These are phyloP conservation scores for Funneliformis mosseae DNA, from an alignment of 192 early-diverging fungal species.

Conservation along the genomic window DNA sequence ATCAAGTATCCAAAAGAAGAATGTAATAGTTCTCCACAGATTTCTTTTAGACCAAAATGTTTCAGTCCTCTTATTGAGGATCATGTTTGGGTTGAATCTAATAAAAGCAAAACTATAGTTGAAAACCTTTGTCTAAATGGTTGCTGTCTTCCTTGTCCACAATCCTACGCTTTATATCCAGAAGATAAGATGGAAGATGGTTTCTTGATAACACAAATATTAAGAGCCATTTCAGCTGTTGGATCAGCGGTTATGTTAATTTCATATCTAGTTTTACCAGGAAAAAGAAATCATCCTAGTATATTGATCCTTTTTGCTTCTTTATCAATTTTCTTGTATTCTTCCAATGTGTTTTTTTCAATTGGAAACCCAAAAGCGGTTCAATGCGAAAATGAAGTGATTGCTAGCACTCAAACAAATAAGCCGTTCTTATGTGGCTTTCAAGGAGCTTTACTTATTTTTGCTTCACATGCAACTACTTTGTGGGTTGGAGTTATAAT, in stretches of 20 bases:
- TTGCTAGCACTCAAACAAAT: conserved; percentile 49
- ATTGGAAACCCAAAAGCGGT: conserved; percentile 45
- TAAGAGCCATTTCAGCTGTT: conserved; percentile 48
- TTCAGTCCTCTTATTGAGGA: background rate
- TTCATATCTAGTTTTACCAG: conserved; percentile 50
- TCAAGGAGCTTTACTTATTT: conserved; percentile 55
- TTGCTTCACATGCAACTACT: conserved; percentile 45
- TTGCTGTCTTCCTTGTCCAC: conserved; percentile 59
- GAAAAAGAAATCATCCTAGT: conserved; percentile 51
- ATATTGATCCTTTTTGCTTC: conserved; percentile 52
- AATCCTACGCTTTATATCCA: conserved; percentile 50
- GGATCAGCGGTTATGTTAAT: conserved; percentile 47
- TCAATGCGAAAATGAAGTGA: conserved; percentile 46
- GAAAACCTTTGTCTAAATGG: conserved; percentile 42
- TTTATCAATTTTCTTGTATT: conserved; percentile 53
- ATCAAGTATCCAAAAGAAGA: background rate
- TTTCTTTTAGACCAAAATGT: background rate
- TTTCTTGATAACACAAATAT: conserved; percentile 46
- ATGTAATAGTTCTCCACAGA: background rate
- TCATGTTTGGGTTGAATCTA: background rate
- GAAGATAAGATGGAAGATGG: conserved; percentile 42
- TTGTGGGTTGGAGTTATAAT: conserved; percentile 54
- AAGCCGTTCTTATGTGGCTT: conserved; percentile 47
- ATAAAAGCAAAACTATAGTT: background rate
- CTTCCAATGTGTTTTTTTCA: conserved; percentile 49